Percentiles rank a stretch among this genome's conserved stretches.
These are phyloP conservation scores for Agrocybe chaxingu DNA, from an alignment of 768 basidiomycete species.

Conservation along the genomic window DNA sequence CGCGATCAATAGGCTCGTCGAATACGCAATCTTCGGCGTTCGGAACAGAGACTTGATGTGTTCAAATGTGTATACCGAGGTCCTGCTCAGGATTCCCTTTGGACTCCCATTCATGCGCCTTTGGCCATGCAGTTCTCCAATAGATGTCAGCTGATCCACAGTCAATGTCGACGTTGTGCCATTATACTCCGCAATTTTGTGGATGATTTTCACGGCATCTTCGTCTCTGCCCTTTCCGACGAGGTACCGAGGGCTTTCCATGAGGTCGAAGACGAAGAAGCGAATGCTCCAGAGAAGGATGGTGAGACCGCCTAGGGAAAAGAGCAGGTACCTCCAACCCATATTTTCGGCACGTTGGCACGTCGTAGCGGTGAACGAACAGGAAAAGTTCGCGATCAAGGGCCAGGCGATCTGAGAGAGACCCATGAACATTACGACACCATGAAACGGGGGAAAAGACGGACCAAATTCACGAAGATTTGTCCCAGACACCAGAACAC, in stretches of 20 bases:
- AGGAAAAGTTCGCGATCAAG: constrained; percentile 67
- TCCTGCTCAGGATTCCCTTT: constrained; percentile 30
- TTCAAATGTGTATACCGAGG: constrained; percentile 26
- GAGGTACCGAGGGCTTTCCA: constrained; percentile 71
- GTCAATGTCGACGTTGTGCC: constrained; percentile 46
- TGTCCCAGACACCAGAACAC: constrained; percentile 85
- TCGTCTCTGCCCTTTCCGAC: constrained; percentile 66
- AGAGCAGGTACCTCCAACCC: constrained; percentile 80
- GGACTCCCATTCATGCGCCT: constrained; percentile 9
- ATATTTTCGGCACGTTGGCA: constrained; percentile 52
- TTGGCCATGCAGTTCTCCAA: constrained; percentile 7
- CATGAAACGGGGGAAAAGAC: constrained; percentile 1
- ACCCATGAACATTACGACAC: not conserved
- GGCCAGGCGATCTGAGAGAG: constrained; percentile 52
- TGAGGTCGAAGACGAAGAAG: constrained; percentile 63
- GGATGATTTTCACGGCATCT: constrained; percentile 61
- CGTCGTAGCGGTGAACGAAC: constrained; percentile 25
- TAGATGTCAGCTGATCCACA: constrained; percentile 45
- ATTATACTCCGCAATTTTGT: constrained; percentile 59
- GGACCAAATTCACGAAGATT: constrained; percentile 46
- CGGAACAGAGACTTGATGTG: constrained; percentile 62
- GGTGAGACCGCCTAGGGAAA: constrained; percentile 68
- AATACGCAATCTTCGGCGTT: constrained; percentile 62
- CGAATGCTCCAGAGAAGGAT: constrained; percentile 58
- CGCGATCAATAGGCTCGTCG: constrained; percentile 59